Base-by-base conservation (phyloP, 257 asterid species). In the Primulina huaijiensis region DNA sequence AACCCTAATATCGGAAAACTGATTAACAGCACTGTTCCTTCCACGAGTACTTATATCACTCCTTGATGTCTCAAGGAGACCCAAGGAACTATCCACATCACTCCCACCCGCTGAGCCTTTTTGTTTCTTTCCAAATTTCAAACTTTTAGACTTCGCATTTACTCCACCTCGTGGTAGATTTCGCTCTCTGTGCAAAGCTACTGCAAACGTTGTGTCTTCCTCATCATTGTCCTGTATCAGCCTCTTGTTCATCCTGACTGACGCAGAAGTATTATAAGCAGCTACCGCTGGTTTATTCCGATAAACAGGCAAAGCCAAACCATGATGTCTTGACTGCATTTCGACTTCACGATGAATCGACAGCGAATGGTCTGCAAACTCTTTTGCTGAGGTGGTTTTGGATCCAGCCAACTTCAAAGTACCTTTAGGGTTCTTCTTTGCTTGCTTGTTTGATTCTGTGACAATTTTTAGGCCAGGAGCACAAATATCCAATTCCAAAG, bases 1-100 rank as follows among this genome's bases (percentile, higher is more conserved):
- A 69, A 87, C 90, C 82, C 72, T 85, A 78, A 86, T 91, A 78
- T 90, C 97, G 37, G 97, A 91, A 80, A 92, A 82, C 79, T 85
- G 90, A 73, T 89, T 89, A 72, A 89, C 83, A 70, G 82, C 72
- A 77, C 79, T 91, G 78, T 86, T 89, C 84, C 88, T 84, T 59
- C 95, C 87, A 74, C 78, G 74, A 70, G 81, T 79, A 79, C 80
- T 81, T 40, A 79, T 67, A 56, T 79, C 88, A 68, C 77, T 80
- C 83, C 80, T 86, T 14, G 69, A 77, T n/a, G 87, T 65, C 69
- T 78, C 57, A 43, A 87, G 81, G 61, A 67, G 63, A 68, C 83
- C 86, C 83, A 77, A 63, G 40, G 75, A 79, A 82, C 83, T 76
- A 70, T 84, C 92, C 52, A 63, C 29, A 20, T 82, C 81, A 53